These are phyloP conservation scores for Cytospora schulzeri DNA, from an alignment of 2,329 filamentous ascomycete species.

Conservation along the genomic window DNA sequence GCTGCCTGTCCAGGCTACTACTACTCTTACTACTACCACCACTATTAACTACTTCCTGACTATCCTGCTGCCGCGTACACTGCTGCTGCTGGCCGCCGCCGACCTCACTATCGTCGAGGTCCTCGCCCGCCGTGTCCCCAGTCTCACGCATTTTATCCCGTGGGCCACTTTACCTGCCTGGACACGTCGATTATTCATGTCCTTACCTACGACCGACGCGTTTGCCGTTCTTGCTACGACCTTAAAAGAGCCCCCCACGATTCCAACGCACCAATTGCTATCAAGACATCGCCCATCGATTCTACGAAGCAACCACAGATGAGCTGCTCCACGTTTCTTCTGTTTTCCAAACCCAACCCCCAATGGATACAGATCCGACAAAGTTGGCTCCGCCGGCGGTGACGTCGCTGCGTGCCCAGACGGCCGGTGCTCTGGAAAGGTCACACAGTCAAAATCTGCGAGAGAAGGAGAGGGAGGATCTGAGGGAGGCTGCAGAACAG, in stretches of 20 bases:
- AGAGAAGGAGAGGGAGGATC: constrained; percentile 81
- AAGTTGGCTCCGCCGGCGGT: constrained; percentile 57
- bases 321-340: constrained; percentile 38
- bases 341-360: constrained; percentile 35
- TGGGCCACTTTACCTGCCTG: constrained; percentile 27
- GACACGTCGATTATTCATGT: constrained; percentile 26
- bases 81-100: not conserved
- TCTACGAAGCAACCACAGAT: constrained; percentile 34
- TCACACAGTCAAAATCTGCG: constrained; percentile 86
- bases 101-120: constrained; percentile 7
- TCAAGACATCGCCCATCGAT: constrained; percentile 22
- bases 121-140: not conserved
- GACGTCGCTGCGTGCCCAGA: constrained; percentile 53
- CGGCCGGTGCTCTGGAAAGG: constrained; percentile 58
- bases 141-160: constrained; percentile 16
- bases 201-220: constrained; percentile 31
- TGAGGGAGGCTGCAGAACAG: constrained; percentile 94
- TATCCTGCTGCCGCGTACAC: not conserved
- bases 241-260: constrained; percentile 14
- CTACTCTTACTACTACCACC: not conserved
- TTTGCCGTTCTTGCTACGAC: constrained; percentile 30
- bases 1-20: constrained; percentile 16
- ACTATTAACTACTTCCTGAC: not conserved
- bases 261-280: constrained; percentile 24
- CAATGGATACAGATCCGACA: constrained; percentile 49